Percentiles rank a stretch among this genome's conserved stretches.
phyloP scores from a whole-genome alignment of 192 early-diverging fungal species.

The Lobulomyces angularis region DNA sequence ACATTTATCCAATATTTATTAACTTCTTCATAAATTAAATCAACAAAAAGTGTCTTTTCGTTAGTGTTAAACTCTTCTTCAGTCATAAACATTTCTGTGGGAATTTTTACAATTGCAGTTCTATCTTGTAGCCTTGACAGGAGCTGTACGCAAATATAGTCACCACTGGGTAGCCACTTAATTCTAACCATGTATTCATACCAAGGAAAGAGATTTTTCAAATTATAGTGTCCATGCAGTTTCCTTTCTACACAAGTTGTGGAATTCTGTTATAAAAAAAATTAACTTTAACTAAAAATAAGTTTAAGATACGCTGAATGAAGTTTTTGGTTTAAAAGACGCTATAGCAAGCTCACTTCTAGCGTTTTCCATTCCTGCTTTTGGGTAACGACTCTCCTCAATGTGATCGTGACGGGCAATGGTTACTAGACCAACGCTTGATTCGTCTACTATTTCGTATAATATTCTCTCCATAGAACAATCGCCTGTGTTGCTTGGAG shows the following conservation, averaged over 20 bases:
- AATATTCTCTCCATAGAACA: constrained; percentile 30
- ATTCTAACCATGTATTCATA: constrained; percentile 53
- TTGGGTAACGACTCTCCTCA: constrained; percentile 47
- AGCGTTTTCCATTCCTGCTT: constrained; percentile 46
- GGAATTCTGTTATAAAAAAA: no score
- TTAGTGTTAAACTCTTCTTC: constrained; percentile 22
- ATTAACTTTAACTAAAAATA: no score
- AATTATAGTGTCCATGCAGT: constrained; percentile 19
- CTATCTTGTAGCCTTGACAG: constrained; percentile 38
- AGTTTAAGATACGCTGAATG: no score
- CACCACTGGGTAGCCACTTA: constrained; percentile 46
- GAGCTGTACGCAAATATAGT: constrained; percentile 46
- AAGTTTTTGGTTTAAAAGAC: constrained; percentile 28
- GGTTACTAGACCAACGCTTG: constrained; percentile 36
- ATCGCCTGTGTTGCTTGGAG: neutral
- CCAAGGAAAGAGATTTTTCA: constrained; percentile 49
- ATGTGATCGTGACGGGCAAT: constrained; percentile 28
- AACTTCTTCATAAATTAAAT: constrained; percentile 41
- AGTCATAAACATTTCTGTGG: constrained; percentile 32
- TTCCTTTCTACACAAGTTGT: constrained; percentile 29
- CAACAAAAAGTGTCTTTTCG: constrained; percentile 1
- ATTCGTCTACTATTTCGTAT: constrained; percentile 45
- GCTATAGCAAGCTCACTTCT: constrained; percentile 36
- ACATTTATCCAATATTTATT: constrained; percentile 51
- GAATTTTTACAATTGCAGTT: constrained; percentile 37